Conservation (phyloP, 2,329 filamentous ascomycete species). For the Botryotinia narcissicola region DNA sequence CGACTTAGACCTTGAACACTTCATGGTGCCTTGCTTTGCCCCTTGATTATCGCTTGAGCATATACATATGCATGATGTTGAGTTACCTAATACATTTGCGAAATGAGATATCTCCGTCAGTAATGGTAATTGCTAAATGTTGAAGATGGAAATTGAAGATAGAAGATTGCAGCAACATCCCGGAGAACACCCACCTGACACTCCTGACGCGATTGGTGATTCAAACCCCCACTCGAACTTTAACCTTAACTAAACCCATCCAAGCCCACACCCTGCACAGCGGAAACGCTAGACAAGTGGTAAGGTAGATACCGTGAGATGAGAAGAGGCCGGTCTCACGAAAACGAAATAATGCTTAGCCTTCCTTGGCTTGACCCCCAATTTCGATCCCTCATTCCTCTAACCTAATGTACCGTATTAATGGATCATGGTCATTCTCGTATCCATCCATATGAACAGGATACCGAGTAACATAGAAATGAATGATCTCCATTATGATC, state of each 20-base stretch:
- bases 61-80: neutral
- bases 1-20: slow-evolving; percentile 16
- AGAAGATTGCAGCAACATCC: slow-evolving; percentile 8
- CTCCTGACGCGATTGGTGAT: slow-evolving; percentile 4
- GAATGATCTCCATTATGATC: neutral
- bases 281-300: slow-evolving; percentile 11
- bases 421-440: slow-evolving; percentile 8
- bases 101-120: slow-evolving; percentile 8
- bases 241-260: neutral
- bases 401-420: neutral
- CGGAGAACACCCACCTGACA: slow-evolving; percentile 18
- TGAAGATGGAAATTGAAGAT: slow-evolving; percentile 4
- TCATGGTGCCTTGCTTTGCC: slow-evolving; percentile 16
- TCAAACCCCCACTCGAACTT: slow-evolving; percentile 9
- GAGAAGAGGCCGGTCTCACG: slow-evolving; percentile 5
- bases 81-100: slow-evolving; percentile 6
- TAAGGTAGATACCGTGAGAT: slow-evolving; percentile 1
- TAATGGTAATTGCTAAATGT: neutral
- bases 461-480: slow-evolving; percentile 1
- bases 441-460: slow-evolving; percentile 3
- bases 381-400: neutral
- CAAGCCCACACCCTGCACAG: slow-evolving; percentile 2
- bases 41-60: neutral
- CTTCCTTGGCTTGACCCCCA: slow-evolving; percentile 14
- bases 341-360: slow-evolving; percentile 16